Evolutionary conservation across 441 rosid genomes (phyloP).

Genomic region (Iberis amara): DNA sequence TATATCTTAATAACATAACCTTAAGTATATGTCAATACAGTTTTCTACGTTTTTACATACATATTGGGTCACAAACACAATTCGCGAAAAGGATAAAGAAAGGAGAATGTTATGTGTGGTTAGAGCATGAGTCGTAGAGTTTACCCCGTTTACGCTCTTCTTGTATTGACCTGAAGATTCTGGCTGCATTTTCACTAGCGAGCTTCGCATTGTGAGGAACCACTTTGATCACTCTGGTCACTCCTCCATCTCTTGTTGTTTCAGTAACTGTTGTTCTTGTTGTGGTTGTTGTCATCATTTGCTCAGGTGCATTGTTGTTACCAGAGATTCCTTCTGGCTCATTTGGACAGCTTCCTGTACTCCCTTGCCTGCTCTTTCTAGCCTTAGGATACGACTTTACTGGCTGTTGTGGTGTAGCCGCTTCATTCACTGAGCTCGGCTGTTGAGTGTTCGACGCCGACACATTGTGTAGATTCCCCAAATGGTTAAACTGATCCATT

Average conservation of each 20-base stretch:
- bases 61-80: too few species aligned
- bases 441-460: conserved; percentile 37
- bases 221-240: conserved; percentile 72
- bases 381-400: conserved; percentile 33
- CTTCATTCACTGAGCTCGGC: conserved; percentile 36
- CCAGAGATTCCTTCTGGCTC: conserved; percentile 24
- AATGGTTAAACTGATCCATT: conserved; percentile 36
- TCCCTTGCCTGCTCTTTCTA: conserved; percentile 36
- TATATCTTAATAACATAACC: conserved; percentile 8
- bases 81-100: too few species aligned
- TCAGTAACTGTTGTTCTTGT: conserved; percentile 29
- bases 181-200: conserved; percentile 73
- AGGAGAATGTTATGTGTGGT: too few species aligned
- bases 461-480: conserved; percentile 33
- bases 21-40: neutral
- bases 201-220: conserved; percentile 74
- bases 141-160: conserved; percentile 71
- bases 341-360: conserved; percentile 50
- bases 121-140: conserved; percentile 34
- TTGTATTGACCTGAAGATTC: conserved; percentile 82
- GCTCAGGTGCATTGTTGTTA: conserved; percentile 4
- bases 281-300: conserved; percentile 28
- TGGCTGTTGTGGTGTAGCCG: conserved; percentile 18
- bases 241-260: conserved; percentile 50
- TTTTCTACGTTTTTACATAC: too few species aligned